Conservation (phyloP, 306 rosid species). For the Sesbania bispinosa region DNA sequence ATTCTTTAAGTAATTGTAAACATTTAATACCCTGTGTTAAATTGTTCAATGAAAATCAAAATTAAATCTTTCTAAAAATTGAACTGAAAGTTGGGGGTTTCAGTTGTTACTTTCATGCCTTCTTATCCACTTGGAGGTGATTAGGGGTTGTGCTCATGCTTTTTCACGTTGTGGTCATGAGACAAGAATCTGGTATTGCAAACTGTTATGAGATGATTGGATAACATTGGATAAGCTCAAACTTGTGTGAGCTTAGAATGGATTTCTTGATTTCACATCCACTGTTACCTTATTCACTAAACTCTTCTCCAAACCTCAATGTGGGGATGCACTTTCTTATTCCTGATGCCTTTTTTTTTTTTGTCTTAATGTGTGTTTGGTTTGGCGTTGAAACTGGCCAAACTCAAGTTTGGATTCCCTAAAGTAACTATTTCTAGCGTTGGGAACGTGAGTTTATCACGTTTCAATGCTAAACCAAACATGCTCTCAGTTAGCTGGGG, state of each 20-base stretch:
- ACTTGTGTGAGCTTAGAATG: background rate
- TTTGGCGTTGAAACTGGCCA: too few species aligned
- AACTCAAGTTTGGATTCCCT: too few species aligned
- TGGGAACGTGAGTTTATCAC: too few species aligned
- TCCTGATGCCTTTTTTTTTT: too few species aligned
- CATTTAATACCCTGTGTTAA: background rate
- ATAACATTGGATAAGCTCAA: background rate
- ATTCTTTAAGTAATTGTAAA: background rate
- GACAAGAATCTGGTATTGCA: background rate
- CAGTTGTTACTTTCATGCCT: constrained; percentile 1
- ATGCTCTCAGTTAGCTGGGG: too few species aligned
- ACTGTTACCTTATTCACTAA: too few species aligned
- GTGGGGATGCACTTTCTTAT: too few species aligned
- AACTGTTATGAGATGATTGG: background rate
- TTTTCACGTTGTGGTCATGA: background rate
- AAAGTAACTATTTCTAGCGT: too few species aligned
- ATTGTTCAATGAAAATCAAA: background rate
- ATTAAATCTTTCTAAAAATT: background rate
- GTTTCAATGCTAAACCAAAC: too few species aligned
- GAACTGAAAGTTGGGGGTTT: constrained; percentile 2
- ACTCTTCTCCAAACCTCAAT: too few species aligned
- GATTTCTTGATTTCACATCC: too few species aligned
- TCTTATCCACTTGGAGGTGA: background rate
- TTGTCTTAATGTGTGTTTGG: too few species aligned
- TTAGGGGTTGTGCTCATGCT: background rate